Conservation (phyloP, 176 grass and related monocot species). For the Oryza australiensis region DNA sequence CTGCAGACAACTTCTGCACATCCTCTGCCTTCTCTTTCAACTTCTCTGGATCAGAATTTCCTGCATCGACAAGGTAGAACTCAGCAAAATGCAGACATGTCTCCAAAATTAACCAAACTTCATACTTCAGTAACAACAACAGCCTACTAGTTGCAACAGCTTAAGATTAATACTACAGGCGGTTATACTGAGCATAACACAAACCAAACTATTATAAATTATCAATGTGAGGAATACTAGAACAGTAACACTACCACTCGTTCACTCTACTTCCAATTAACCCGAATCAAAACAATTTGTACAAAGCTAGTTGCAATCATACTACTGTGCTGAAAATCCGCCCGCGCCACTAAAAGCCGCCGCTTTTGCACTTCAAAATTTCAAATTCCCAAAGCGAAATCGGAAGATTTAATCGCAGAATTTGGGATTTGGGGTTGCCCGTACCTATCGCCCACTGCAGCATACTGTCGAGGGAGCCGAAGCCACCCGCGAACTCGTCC, state of each 20-base stretch:
- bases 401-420: neutral
- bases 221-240: neutral
- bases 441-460: constrained; percentile 95
- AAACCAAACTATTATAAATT: neutral
- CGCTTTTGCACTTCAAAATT: neutral
- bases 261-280: neutral
- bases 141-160: neutral
- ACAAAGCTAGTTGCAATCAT: neutral
- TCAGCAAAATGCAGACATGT: constrained; percentile 19
- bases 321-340: neutral
- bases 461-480: constrained; percentile 91
- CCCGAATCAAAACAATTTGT: neutral
- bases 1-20: constrained; percentile 61
- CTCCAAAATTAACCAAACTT: neutral
- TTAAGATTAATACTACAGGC: neutral
- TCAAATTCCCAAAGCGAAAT: constrained; percentile 7
- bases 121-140: neutral
- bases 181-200: neutral
- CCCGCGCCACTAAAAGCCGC: no score
- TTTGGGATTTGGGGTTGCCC: neutral
- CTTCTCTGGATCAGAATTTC: constrained; percentile 86
- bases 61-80: constrained; percentile 39
- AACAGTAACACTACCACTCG: neutral
- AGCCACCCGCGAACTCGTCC: constrained; percentile 69
- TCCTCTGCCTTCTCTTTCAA: constrained; percentile 71